Evolutionary conservation across 306 rosid genomes (phyloP), one percentile per base, ranked within the genome.

Genomic region (Glycine soja): DNA sequence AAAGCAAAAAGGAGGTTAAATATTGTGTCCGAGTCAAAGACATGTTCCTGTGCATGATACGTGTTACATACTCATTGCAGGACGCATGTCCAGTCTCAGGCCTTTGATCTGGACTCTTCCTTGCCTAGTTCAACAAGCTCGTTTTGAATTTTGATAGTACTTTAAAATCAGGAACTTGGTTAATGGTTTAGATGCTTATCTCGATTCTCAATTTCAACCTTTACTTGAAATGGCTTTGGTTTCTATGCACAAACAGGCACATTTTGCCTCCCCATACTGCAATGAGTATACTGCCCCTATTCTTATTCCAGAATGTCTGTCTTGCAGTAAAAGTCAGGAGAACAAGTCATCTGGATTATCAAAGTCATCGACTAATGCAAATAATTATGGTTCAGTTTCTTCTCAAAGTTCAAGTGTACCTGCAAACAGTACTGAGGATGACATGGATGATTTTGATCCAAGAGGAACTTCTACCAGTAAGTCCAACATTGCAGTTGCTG

Each of bases 371-470:
- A 80, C 83, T 59, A 87, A 86, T 65, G 83, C 89, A 70, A 81
- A 87, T 61, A 82, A 77, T 53, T 84, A 88, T 64, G 56, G 79
- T 79, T 80, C 92, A 76, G 84, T 79, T 80, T 74, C 87, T 81
- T 78, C 89, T 69, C 92, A 90, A 75, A 85, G 86, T 47, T 45
- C 91, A 54, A 82, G 75, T 72, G 84, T 62, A 77, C 84, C 85
- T 63, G 81, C 80, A 53, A 89, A 80, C 56, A 81, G 75, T 53
- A 72, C 85, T 1, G 94, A 93, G 43, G 97, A 91, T 64, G 97
- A 93, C 76, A 86, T 92, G 83, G 97, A 92, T 67, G 97, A 92
- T 75, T 96, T 96, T 89, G 97, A 96, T 86, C 99, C 99, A 0
- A 91, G 99, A 67, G 99, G 99, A 81, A 92, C 91, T 67, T 87